Percentiles rank a stretch among this genome's conserved stretches.
Evolutionary conservation across 768 basidiomycete species (phyloP).

Genomic region (Basidioascus undulatus): DNA sequence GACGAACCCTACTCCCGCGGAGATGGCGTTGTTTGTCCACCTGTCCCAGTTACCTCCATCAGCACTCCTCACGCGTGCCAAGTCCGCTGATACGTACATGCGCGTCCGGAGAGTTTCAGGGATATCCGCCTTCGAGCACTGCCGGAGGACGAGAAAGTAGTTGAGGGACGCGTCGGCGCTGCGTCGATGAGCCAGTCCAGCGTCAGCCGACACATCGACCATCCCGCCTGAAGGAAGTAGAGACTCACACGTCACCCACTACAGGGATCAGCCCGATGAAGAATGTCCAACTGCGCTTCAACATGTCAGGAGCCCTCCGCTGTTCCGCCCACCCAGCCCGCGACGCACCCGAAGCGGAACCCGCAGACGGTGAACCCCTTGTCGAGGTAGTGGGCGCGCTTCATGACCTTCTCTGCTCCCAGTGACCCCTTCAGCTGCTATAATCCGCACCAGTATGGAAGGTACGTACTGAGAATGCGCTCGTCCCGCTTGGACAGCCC

Average conservation of each 20-base stretch:
- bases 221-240: no score
- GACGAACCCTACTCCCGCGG: constrained; percentile 34
- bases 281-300: no score
- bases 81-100: constrained; percentile 30
- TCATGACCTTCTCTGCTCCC: constrained; percentile 32
- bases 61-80: background rate
- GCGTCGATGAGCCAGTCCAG: no score
- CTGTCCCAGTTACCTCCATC: constrained; percentile 12
- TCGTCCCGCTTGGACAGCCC: constrained; percentile 55
- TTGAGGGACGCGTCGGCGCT: constrained; percentile 34
- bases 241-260: constrained; percentile 1
- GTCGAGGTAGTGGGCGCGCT: constrained; percentile 37
- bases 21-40: constrained; percentile 33
- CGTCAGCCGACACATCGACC: no score
- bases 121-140: constrained; percentile 46
- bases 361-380: constrained; percentile 62
- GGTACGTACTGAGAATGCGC: constrained; percentile 27
- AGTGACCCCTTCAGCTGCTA: background rate
- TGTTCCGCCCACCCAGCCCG: no score
- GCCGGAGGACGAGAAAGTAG: constrained; percentile 51
- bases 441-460: background rate
- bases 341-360: constrained; percentile 56
- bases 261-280: constrained; percentile 4
- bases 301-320: no score
- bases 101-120: constrained; percentile 38